Conservation (phyloP, 768 basidiomycete species). For the Botryobasidium botryosum region DNA sequence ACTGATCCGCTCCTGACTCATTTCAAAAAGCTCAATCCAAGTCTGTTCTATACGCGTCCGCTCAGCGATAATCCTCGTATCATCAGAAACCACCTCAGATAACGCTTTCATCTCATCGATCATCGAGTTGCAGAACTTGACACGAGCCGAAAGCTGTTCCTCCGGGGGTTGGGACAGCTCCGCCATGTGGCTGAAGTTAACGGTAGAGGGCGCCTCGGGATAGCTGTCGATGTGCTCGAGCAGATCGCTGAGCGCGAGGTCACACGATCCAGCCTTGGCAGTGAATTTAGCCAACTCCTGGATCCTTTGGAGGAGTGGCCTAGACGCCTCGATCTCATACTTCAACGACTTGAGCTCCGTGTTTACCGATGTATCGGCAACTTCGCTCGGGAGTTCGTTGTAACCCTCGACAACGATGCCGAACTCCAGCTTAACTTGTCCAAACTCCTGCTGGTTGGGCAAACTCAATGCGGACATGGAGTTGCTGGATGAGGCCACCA, state of each 20-base stretch:
- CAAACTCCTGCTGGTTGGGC: background rate
- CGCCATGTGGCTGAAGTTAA: slow-evolving; percentile 34
- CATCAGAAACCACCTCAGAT: slow-evolving; percentile 32
- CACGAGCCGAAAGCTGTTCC: slow-evolving; percentile 45
- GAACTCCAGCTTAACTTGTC: slow-evolving; percentile 15
- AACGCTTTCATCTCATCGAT: slow-evolving; percentile 31
- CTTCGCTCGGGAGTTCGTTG: slow-evolving; percentile 28
- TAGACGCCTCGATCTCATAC: slow-evolving; percentile 37
- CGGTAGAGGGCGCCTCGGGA: slow-evolving; percentile 32
- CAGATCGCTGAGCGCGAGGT: slow-evolving; percentile 65
- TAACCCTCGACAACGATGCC: slow-evolving; percentile 29
- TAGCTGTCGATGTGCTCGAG: slow-evolving; percentile 77
- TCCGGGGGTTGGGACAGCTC: slow-evolving; percentile 34
- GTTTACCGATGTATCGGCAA: slow-evolving; percentile 27
- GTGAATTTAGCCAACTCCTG: slow-evolving; percentile 38
- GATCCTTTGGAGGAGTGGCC: slow-evolving; percentile 33
- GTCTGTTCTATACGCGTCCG: slow-evolving; percentile 54
- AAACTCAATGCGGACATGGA: background rate
- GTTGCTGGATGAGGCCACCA: background rate
- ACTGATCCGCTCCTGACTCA: slow-evolving; percentile 49
- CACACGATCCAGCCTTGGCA: slow-evolving; percentile 36
- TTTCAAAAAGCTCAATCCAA: slow-evolving; percentile 66
- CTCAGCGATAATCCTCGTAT: slow-evolving; percentile 44
- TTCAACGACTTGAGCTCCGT: slow-evolving; percentile 46
- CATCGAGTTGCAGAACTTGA: slow-evolving; percentile 41